Evolutionary conservation across 2,329 filamentous ascomycete species (phyloP).

Genomic region (Claviceps sp.): DNA sequence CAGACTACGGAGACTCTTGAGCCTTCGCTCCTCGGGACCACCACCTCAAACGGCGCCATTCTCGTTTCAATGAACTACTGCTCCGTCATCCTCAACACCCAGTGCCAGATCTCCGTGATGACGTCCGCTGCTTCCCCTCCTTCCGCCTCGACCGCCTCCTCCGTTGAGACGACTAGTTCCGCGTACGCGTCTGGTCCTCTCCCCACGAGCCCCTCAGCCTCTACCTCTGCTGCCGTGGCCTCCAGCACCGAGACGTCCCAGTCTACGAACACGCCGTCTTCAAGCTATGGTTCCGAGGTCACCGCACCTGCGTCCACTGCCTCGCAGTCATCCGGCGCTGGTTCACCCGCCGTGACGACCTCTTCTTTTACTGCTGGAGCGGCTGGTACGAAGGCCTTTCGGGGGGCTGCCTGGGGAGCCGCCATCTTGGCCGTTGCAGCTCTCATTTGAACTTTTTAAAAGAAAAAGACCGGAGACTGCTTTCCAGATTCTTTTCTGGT

Average conservation of each 20-base stretch:
- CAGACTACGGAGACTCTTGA: constrained; percentile 15
- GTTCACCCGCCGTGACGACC: constrained; percentile 13
- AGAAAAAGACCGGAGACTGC: background rate
- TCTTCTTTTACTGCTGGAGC: constrained; percentile 19
- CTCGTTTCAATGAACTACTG: constrained; percentile 24
- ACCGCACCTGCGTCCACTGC: background rate
- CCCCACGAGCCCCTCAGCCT: background rate
- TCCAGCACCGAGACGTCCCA: constrained; percentile 3
- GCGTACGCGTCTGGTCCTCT: constrained; percentile 1
- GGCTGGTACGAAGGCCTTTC: constrained; percentile 9
- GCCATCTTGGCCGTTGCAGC: constrained; percentile 14
- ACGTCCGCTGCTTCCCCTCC: constrained; percentile 11
- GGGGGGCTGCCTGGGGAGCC: constrained; percentile 13
- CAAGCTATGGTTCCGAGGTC: constrained; percentile 7
- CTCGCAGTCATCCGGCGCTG: background rate
- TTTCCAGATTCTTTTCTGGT: too few relatives aligned
- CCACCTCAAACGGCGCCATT: constrained; percentile 17
- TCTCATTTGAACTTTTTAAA: constrained; percentile 12
- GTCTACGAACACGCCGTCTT: background rate
- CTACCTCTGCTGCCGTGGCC: constrained; percentile 6
- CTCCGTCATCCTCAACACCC: constrained; percentile 20
- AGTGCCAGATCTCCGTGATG: constrained; percentile 18
- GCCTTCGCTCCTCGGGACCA: constrained; percentile 19
- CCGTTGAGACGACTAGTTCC: constrained; percentile 5
- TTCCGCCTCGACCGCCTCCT: constrained; percentile 10